Evolutionary conservation across 257 asterid species (phyloP), one percentile per base, ranked within the genome.

Genomic region (Scutellaria minor): DNA sequence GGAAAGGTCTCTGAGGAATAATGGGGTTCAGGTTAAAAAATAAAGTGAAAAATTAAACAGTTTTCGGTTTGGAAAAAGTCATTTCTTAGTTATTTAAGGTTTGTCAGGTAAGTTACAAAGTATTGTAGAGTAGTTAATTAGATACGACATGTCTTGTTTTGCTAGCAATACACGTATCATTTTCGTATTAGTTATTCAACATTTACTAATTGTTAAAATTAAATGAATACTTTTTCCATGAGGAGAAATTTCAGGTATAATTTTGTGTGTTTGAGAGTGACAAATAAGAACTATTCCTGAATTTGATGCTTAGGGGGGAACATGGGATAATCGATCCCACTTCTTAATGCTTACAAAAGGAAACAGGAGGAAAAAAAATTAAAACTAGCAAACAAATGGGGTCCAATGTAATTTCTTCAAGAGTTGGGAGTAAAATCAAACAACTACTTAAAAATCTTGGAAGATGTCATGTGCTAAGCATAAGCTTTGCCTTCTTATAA

Each of bases 221-320:
- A 15, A 20, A 31, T 60, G n/a, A 58, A 7, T n/a, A 8, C 9
- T 1, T 68, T 18, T 24, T 41, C 13, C 11, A 10, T 14, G 65
- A 20, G 13, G 9, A 40, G 15, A 54, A 41, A 13, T 13, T 18
- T 70, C 39, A 42, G 22, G 51, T 51, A 20, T 20, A 15, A 24
- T 61, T 50, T 50, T 41, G 63, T 71, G 68, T 48, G 15, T 70
- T 18, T 47, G 69, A 11, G 64, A n/a, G 24, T 45, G 48, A 41
- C 37, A 20, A 48, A 18, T 11, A 60, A 11, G 12, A 8, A 52
- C 51, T 6, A 40, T 39, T 54, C 15, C 27, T 37, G 27, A 54
- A 15, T 20, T 41, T 54, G 74, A 41, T 55, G 42, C 48, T 20
- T 69, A 44, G 27, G 27, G 27, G 51, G 60, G 20, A 54, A 69